Evolutionary conservation across 2,329 filamentous ascomycete genomes (phyloP), one percentile per base, ranked within the genome.

Genomic region (Talaromyces amestolkiae): DNA sequence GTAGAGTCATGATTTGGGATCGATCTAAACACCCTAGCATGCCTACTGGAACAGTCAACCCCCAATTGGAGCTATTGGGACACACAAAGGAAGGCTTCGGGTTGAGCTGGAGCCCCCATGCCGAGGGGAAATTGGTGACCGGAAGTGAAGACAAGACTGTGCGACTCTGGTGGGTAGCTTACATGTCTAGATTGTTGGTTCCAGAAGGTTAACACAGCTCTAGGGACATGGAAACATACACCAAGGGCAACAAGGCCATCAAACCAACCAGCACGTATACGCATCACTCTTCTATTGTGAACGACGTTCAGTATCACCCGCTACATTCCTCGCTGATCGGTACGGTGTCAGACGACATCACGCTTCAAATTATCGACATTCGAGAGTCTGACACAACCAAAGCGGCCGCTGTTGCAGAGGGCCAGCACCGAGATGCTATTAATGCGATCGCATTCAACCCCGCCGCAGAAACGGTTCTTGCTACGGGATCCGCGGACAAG

Each of bases 361-460:
- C 92, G 8, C 87, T 98, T 67, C 92, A 97, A 78, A 90, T 99
- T 67, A 85, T 98, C 66, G 95, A 99, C 76, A 85, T 90, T n/a
- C 90, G 95, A 72, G 85, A 86, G 74, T 75, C 84, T 35, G 85
- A 87, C 64, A 88, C 84, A 63, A 87, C 86, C 68, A 86, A 85
- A 69, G 87, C 92, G 0, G 88, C 91, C 4, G 85, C 91, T 59
- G 85, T 89, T 45, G 90, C 88, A 19, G 83, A 86, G 68, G 84
- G 87, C 58, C 93, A 93, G 10, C 96, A 99, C 75, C 86, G 86
- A 9, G 95, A 98, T 77, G 94, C 94, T 19, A 93, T 99, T 78
- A 99, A 99, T 76, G 91, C 92, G n/a, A 83, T 99, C 31, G 89
- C 95, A 0, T 99, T 97, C 82, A 97, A 97, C 74, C 93, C 93